Percentiles rank a stretch among this genome's conserved stretches.
Evolutionary conservation across 2,329 filamentous ascomycete genomes (phyloP).

Genomic region (Pseudopithomyces chartarum): DNA sequence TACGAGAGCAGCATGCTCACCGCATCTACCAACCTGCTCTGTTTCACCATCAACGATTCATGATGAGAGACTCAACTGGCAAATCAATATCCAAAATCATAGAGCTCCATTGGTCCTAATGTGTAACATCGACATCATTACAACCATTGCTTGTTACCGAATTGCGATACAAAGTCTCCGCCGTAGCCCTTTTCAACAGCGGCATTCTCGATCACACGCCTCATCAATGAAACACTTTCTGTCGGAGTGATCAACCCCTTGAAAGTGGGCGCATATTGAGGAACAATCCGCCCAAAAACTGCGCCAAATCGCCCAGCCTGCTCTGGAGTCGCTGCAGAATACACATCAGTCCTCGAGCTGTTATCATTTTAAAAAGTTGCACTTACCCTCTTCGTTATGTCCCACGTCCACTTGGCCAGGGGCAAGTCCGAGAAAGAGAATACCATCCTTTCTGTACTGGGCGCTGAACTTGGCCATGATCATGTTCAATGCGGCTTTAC

Average conservation of each 20-base stretch:
- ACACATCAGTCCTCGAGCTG: constrained; percentile 2
- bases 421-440: constrained; percentile 58
- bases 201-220: constrained; percentile 11
- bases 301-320: constrained; percentile 25
- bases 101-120: too few relatives aligned
- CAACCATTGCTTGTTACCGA: constrained; percentile 14
- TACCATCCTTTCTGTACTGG: constrained; percentile 55
- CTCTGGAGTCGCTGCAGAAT: constrained; percentile 17
- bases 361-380: too few relatives aligned
- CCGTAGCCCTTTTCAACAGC: constrained; percentile 20
- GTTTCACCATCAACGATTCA: too few relatives aligned
- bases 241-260: constrained; percentile 15
- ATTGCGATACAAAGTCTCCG: constrained; percentile 21
- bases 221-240: constrained; percentile 16
- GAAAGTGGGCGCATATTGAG: constrained; percentile 18
- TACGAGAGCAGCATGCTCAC: too few relatives aligned
- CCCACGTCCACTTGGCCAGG: constrained; percentile 54
- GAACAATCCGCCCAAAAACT: constrained; percentile 30
- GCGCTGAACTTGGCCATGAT: constrained; percentile 54
- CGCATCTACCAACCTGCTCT: too few relatives aligned
- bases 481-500: constrained; percentile 61
- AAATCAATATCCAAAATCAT: too few relatives aligned
- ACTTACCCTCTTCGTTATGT: not conserved
- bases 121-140: too few relatives aligned
- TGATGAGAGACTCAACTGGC: too few relatives aligned